These are phyloP conservation scores for Saccharum hybrid DNA, from an alignment of 202 grass and related monocot genomes.

Conservation along the genomic window DNA sequence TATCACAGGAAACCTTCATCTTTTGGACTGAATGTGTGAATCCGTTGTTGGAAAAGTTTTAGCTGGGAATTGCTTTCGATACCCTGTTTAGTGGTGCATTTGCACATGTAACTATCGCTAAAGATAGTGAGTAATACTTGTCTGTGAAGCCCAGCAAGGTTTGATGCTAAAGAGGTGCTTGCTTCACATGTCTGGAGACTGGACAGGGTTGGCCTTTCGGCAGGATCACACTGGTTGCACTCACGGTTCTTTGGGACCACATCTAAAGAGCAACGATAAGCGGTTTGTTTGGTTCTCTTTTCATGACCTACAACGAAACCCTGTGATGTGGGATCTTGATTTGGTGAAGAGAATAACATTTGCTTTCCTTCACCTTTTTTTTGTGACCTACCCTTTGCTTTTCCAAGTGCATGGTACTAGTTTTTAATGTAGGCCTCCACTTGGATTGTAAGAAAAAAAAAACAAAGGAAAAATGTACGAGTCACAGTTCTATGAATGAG, in stretches of 20 bases:
- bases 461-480: too few relatives aligned
- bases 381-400: not conserved
- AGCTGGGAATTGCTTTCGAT: not conserved
- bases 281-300: not conserved
- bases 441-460: not conserved
- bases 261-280: not conserved
- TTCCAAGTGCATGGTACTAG: not conserved
- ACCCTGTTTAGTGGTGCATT: not conserved
- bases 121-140: not conserved
- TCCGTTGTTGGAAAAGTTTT: not conserved
- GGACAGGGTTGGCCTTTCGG: not conserved
- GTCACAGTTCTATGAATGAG: too few relatives aligned
- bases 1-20: not conserved
- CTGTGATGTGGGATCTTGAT: not conserved
- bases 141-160: not conserved
- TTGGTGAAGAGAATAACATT: slow-evolving; percentile 10
- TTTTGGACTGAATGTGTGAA: slow-evolving; percentile 9
- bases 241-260: not conserved
- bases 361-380: not conserved
- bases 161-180: not conserved
- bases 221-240: slow-evolving; percentile 1
- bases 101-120: not conserved
- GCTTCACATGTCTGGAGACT: not conserved
- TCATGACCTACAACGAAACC: not conserved
- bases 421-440: not conserved